Conservation (phyloP, 108 stramenopile genomes). For the Aurantiochytrium sp. region DNA sequence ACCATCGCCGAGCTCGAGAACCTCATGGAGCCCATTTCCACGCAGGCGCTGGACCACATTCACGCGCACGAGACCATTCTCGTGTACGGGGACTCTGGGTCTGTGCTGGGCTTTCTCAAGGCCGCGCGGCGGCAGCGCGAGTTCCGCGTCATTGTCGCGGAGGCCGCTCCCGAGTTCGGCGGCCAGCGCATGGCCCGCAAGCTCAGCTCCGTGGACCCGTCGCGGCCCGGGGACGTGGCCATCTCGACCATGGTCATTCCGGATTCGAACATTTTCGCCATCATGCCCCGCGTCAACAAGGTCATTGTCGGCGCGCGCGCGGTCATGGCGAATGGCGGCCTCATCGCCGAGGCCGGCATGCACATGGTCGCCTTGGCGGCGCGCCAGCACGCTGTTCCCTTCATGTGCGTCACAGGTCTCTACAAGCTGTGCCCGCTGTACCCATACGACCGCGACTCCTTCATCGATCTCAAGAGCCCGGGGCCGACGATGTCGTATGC, state of each 20-base stretch:
- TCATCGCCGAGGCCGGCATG: conserved; percentile 79
- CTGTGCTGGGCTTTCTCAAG: conserved; percentile 64
- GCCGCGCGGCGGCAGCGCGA: conserved; percentile 26
- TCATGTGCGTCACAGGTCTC: conserved; percentile 83
- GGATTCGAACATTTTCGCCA: conserved; percentile 67
- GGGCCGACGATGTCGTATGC: conserved; percentile 63
- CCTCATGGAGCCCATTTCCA: conserved; percentile 75
- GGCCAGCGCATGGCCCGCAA: conserved; percentile 77
- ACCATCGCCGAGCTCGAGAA: conserved; percentile 76
- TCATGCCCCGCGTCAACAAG: conserved; percentile 89
- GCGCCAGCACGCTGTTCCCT: conserved; percentile 82
- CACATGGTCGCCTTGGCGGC: conserved; percentile 87
- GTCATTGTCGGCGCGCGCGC: conserved; percentile 88
- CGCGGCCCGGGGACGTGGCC: conserved; percentile 39
- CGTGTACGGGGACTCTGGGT: conserved; percentile 76
- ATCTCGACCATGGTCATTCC: conserved; percentile 71
- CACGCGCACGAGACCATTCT: conserved; percentile 89
- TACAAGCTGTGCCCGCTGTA: conserved; percentile 95
- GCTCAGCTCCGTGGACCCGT: conserved; percentile 61
- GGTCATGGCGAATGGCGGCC: conserved; percentile 91
- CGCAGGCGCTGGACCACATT: conserved; percentile 81
- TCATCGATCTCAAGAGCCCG: conserved; percentile 76
- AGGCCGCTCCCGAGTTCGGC: conserved; percentile 76
- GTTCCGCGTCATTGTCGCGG: conserved; percentile 92
- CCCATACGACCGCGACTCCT: conserved; percentile 90